Conservation (phyloP, 2,329 filamentous ascomycete genomes). For the Aaosphaeria pasadenensis region DNA sequence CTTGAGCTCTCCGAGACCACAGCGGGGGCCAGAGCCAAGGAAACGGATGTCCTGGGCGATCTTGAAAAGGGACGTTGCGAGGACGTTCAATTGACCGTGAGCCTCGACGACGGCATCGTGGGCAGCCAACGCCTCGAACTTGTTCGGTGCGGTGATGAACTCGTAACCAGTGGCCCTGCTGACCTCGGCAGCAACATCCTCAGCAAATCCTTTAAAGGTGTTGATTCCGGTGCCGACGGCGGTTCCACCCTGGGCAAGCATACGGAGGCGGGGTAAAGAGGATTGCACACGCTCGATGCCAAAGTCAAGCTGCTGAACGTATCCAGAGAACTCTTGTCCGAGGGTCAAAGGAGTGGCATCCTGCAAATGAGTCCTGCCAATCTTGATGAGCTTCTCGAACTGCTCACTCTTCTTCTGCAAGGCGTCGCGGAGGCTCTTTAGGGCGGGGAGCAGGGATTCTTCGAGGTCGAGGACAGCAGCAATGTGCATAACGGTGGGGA, state of each 20-base stretch:
- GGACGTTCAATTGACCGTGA: slow-evolving; percentile 87
- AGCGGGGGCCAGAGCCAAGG: slow-evolving; percentile 91
- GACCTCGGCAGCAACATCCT: slow-evolving; percentile 87
- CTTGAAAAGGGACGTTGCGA: slow-evolving; percentile 90
- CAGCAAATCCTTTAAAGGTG: slow-evolving; percentile 93
- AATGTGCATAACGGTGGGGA: slow-evolving; percentile 99
- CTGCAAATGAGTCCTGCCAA: slow-evolving; percentile 94
- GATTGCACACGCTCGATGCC: slow-evolving; percentile 84
- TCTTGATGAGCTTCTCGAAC: slow-evolving; percentile 97
- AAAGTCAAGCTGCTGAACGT: slow-evolving; percentile 89
- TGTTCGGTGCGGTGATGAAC: slow-evolving; percentile 97
- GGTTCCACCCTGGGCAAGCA: slow-evolving; percentile 92
- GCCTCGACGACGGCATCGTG: slow-evolving; percentile 96
- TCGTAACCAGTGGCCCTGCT: slow-evolving; percentile 87
- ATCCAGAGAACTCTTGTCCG: slow-evolving; percentile 96
- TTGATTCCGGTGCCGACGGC: slow-evolving; percentile 97
- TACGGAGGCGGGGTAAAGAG: slow-evolving; percentile 76
- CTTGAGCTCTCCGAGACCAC: slow-evolving; percentile 87
- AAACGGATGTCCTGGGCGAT: slow-evolving; percentile 98
- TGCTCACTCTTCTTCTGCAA: slow-evolving; percentile 85
- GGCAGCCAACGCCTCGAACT: slow-evolving; percentile 94
- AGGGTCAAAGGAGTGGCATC: slow-evolving; percentile 95
- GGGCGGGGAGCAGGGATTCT: slow-evolving; percentile 75
- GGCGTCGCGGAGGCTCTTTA: slow-evolving; percentile 77
- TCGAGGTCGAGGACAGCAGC: slow-evolving; percentile 93